Base-by-base conservation (phyloP, 1,139 yeast species). In the Debaryomyces singareniensis region DNA sequence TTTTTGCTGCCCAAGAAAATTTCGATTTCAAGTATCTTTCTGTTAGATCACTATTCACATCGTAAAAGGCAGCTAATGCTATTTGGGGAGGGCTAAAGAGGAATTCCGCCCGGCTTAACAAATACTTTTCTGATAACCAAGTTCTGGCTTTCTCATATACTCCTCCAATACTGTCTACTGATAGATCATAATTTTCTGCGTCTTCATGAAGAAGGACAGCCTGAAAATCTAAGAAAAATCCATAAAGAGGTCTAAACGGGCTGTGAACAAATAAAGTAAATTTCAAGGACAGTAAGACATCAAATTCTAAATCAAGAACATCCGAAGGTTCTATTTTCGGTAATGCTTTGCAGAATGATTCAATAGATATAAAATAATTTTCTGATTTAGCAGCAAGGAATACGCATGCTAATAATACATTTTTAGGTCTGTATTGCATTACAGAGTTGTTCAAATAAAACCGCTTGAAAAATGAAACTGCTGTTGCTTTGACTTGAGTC, bases 341-440 rank as follows among this genome's bases (percentile, higher is more conserved):
- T 15, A 89, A 66, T 24, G 78, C 73, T 35, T 71, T 68, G 32
- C 86, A 78, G 50, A 87, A 87, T n/a, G 84, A 72, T 25, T 82
- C 83, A 31, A 89, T 82, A 13, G 95, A 76, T 21, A 91, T 80
- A 55, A 89, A 89, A 53, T 76, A 80, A 56, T 91, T 91, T 48
- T 91, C 97, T 12, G 91, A 77, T 55, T 91, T 91, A 27, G 96
- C 89, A 2, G 97, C 96, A 25, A 91, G 62, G 51, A 89, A 91
- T 10, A 91, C 73, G 40, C 96, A 82, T 1, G 98, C 87, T 40
- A 78, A 77, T 47, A 91, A 66, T 24, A 91, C 68, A 40, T 78
- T 73, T 47, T 85, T 85, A 7, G 98, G 98, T 44, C 85, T 93
- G 47, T 72, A 75, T 42, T 85, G 87, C 87, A 86, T 78, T 20